Base-by-base conservation (phyloP, 2,329 filamentous ascomycete genomes). In the Cladosporium sp. region DNA sequence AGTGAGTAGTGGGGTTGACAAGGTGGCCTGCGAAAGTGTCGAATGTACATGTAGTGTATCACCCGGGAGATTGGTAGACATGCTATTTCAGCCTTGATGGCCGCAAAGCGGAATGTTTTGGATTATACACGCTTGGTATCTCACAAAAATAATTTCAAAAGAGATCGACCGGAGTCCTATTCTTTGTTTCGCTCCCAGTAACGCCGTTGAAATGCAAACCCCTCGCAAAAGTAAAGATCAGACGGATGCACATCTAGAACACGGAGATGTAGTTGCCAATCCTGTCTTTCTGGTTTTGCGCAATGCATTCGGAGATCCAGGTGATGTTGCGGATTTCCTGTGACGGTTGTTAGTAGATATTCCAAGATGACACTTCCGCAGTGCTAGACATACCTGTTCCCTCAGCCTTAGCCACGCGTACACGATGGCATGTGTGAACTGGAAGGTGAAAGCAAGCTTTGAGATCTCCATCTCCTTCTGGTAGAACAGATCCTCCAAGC, bases 261-360 rank as follows among this genome's bases (percentile, higher is more conserved):
- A 97, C 94, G 76, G 91, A 96, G 74, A 99, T 99, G 77, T 96
- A 99, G 78, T 97, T 99, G 67, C 90, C 89, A 73, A 99, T 97
- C 72, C 94, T 86, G 76, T 99, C 94, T 80, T 99, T 99, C 77
- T 99, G 94, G 80, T 96, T 97, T 78, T 99, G 94, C 57, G 94
- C 94, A 83, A 99, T 99, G 78, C 94, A 99, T 77, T 99, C 94
- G 20, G 94, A 89, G 74, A 99, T 99, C 94, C 94, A 99, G 52
- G 94, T 97, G 70, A 99, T 96, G 77, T 99, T 99, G 64, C 94
- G 89, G 68, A 97, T 97, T 88, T 99, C 94, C 92, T 97, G 62
- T 39, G 19, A 32, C 24, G 15, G 8, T 8, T 15, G 34, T 50
- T 10, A 45, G n/a, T 34, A 24, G 39, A 12, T 34, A 50, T 19